Conservation (phyloP, 1,139 yeast genomes). For the Yamadazyma pseudoaaseri region DNA sequence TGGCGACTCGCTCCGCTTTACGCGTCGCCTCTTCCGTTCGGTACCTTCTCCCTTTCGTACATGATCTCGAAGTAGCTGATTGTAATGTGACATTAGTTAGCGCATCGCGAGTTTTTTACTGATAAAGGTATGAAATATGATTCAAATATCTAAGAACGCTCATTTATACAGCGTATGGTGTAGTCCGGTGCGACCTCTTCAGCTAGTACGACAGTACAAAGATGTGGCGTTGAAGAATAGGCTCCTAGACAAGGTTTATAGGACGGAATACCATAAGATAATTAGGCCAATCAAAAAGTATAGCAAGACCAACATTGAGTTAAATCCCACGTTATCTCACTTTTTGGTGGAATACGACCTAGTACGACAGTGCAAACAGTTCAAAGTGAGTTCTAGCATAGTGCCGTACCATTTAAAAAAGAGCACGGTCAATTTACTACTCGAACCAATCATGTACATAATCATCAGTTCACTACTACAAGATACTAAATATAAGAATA, state of each 20-base stretch:
- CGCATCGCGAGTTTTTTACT: slow-evolving; percentile 6
- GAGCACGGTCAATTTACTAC: background rate
- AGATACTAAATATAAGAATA: background rate
- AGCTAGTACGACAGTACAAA: slow-evolving; percentile 1
- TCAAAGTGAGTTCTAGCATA: background rate
- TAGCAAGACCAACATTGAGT: slow-evolving; percentile 12
- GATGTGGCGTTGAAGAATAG: slow-evolving; percentile 1
- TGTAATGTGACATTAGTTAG: slow-evolving; percentile 10
- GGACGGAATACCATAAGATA: slow-evolving; percentile 13
- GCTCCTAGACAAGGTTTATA: slow-evolving; percentile 24
- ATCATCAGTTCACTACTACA: background rate
- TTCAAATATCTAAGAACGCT: background rate
- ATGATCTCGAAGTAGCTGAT: slow-evolving; percentile 12
- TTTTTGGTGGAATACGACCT: slow-evolving; percentile 23
- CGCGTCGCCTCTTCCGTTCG: slow-evolving; percentile 8
- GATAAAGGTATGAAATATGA: slow-evolving; percentile 1
- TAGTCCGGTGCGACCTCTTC: background rate
- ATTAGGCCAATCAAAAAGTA: slow-evolving; percentile 19
- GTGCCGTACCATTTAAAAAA: background rate
- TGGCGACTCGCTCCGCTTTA: slow-evolving; percentile 1
- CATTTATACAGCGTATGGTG: slow-evolving; percentile 4
- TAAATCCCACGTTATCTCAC: slow-evolving; percentile 26
- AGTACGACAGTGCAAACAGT: background rate
- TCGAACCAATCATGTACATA: slow-evolving; percentile 8
- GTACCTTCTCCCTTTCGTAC: background rate